Evolutionary conservation across 2,329 filamentous ascomycete species (phyloP), one percentile per base, ranked within the genome.

Genomic region (Ascocoryne sarcoides): DNA sequence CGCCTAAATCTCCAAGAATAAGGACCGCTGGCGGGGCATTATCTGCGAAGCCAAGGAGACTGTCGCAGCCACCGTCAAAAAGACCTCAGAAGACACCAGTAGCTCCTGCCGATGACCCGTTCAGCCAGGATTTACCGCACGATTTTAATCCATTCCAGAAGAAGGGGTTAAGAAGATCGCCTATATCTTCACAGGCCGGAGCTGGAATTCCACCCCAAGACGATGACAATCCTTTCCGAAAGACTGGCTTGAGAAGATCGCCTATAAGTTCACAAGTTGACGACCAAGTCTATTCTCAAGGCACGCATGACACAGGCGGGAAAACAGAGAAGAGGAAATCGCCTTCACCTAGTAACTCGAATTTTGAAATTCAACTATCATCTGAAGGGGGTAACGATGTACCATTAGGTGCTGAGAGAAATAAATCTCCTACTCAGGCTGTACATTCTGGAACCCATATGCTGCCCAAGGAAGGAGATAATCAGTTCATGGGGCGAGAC

Each of bases 91-190:
- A 42, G 32, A 36, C 33, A 10, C 36, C 43, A 33, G 38, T 37
- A 26, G 23, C 12, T n/a, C n/a, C n/a, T 26, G 23, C 12, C 23
- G 23, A 26, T 16, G 42, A 44, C 17, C 29, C 37, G 10, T 21
- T 19, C 23, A 7, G 9, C 10, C 8, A 32, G 17, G n/a, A 42
- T 42, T 15, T 40, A n/a, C 31, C 43, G 16, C 41, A 50, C 14
- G 42, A 46, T 37, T 32, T 47, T 10, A 54, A 58, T 40, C 56
- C 56, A 1, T 58, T 58, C 35, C 40, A 44, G 23, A 57, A 56
- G 42, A 53, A 43, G 16, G 55, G 54, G 2, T 41, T 58, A 16
- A 50, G 51, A 18, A 47, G 55, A 10, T 56, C 55, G 17, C 53
- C 50, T 10, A 32, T 48, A 28, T 29, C 34, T 10, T 43, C 42